phyloP scores from a whole-genome alignment of 768 basidiomycete genomes.

The Mycena rebaudengoi region DNA sequence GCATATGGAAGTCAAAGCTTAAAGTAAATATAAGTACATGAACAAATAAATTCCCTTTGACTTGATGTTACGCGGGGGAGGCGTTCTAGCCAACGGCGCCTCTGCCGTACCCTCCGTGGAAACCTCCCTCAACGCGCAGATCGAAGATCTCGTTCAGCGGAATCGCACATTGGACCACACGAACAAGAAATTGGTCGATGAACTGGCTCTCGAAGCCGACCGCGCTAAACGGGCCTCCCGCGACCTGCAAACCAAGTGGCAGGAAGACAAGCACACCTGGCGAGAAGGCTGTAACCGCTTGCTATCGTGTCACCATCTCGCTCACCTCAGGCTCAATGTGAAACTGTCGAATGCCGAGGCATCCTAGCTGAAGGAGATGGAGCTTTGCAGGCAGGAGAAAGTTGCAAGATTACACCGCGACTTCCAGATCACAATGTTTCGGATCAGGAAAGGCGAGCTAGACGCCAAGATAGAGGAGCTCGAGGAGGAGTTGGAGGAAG shows the following conservation, averaged over 20 bases:
- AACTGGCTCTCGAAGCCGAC: constrained; percentile 51
- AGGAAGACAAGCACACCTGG: constrained; percentile 59
- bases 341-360: constrained; percentile 63
- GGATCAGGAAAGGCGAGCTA: constrained; percentile 67
- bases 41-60: not conserved
- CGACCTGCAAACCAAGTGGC: constrained; percentile 58
- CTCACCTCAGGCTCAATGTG: constrained; percentile 64
- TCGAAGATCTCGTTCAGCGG: constrained; percentile 76
- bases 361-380: constrained; percentile 62
- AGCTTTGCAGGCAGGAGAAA: constrained; percentile 63
- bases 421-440: constrained; percentile 72
- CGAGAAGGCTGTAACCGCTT: constrained; percentile 68
- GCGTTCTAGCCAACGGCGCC: not conserved
- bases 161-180: constrained; percentile 71
- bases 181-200: constrained; percentile 61
- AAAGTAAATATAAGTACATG: too few relatives aligned
- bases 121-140: constrained; percentile 70
- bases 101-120: constrained; percentile 48
- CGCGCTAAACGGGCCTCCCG: constrained; percentile 52
- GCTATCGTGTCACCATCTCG: constrained; percentile 69
- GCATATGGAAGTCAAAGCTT: too few relatives aligned
- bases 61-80: constrained; percentile 21
- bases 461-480: constrained; percentile 60
- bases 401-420: constrained; percentile 70
- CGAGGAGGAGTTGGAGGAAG: constrained; percentile 50